phyloP scores from a whole-genome alignment of 2,329 filamentous ascomycete genomes.

The Aureobasidium sp. region DNA sequence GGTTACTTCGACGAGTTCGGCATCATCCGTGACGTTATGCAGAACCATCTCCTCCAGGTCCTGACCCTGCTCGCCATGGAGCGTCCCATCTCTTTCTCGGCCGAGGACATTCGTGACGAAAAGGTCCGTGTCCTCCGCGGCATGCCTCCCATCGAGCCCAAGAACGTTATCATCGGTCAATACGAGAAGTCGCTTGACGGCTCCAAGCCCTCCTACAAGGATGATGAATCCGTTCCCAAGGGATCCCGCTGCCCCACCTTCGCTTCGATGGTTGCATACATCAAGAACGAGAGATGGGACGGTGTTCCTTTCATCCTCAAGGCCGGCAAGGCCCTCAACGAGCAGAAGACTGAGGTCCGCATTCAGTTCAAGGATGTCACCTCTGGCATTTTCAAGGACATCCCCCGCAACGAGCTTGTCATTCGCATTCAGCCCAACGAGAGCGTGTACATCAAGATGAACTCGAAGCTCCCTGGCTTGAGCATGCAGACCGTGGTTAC shows the following conservation, averaged over 20 bases:
- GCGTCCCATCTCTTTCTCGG: slow-evolving; percentile 93
- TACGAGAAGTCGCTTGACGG: slow-evolving; percentile 95
- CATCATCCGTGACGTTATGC: slow-evolving; percentile 99
- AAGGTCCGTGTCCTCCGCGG: slow-evolving; percentile 93
- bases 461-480: slow-evolving; percentile 95
- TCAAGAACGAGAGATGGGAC: slow-evolving; percentile 99
- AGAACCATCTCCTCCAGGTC: slow-evolving; percentile 97
- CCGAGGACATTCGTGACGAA: slow-evolving; percentile 97
- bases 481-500: slow-evolving; percentile 99
- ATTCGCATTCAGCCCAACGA: slow-evolving; percentile 99
- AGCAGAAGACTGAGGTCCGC: slow-evolving; percentile 98
- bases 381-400: slow-evolving; percentile 99
- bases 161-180: slow-evolving; percentile 99
- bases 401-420: slow-evolving; percentile 96
- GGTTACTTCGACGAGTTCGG: slow-evolving; percentile 99
- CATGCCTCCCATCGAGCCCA: slow-evolving; percentile 92
- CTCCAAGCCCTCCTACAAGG: slow-evolving; percentile 95
- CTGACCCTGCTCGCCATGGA: slow-evolving; percentile 97
- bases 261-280: slow-evolving; percentile 93
- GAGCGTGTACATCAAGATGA: slow-evolving; percentile 99
- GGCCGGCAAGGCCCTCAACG: slow-evolving; percentile 96
- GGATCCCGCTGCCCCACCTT: slow-evolving; percentile 97
- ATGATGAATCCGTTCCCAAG: slow-evolving; percentile 96
- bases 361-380: slow-evolving; percentile 99
- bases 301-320: slow-evolving; percentile 99